Conservation (phyloP, 78 protist genomes). For the Dictyostelium citrinum region DNA sequence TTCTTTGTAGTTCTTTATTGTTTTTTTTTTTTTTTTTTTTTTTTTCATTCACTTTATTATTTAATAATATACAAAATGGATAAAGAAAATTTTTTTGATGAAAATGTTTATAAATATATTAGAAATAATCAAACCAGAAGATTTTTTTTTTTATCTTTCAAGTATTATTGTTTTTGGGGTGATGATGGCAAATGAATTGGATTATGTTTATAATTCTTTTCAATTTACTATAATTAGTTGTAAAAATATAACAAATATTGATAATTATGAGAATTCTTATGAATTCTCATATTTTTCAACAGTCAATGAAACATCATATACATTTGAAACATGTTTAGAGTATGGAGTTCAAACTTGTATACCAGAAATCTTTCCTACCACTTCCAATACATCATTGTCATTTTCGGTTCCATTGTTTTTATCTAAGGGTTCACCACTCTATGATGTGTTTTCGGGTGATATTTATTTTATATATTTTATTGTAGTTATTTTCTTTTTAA, state of each 20-base stretch:
- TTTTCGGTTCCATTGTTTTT: background rate
- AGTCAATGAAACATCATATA: background rate
- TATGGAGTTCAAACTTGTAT: background rate
- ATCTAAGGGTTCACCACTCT: background rate
- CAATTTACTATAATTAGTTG: background rate
- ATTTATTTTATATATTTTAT: no score
- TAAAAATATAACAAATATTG: background rate
- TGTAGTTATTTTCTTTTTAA: no score
- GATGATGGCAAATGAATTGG: background rate
- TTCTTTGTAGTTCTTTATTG: no score
- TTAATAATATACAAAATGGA: no score
- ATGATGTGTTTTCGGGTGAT: background rate
- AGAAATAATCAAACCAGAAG: background rate
- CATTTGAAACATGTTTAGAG: background rate
- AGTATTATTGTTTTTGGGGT: background rate
- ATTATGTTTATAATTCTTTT: background rate
- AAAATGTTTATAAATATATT: background rate
- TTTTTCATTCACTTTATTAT: no score
- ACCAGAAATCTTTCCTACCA: background rate
- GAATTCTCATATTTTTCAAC: background rate
- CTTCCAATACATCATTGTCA: background rate
- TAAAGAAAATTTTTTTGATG: background rate
- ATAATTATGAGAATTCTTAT: background rate
- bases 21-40: no score
- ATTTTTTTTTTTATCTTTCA: no score